Evolutionary conservation across 2,329 filamentous ascomycete species (phyloP).

Genomic region (Cucurbitaria berberidis): DNA sequence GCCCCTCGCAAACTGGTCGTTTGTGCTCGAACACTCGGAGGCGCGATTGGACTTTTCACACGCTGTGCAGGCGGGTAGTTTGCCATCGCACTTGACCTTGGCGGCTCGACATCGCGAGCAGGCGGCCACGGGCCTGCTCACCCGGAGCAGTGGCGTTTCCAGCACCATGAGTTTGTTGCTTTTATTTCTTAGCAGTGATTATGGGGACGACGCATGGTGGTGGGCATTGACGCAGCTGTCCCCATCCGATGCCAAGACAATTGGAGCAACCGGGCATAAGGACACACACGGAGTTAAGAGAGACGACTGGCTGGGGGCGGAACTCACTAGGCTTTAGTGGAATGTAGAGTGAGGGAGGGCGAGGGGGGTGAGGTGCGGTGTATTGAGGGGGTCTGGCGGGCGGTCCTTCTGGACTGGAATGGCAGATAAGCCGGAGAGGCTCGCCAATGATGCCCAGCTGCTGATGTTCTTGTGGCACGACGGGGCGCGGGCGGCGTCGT

Average conservation of each 20-base stretch:
- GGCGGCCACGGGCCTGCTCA: conserved; percentile 79
- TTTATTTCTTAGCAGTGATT: neutral
- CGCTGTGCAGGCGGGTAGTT: conserved; percentile 91
- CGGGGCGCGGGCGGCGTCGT: conserved; percentile 8
- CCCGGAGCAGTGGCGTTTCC: conserved; percentile 68
- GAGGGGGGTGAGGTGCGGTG: too few relatives aligned
- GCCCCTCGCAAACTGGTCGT: conserved; percentile 92
- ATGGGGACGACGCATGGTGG: neutral
- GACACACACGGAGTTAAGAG: neutral
- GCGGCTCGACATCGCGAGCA: conserved; percentile 85
- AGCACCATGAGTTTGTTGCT: conserved; percentile 51
- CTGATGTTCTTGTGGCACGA: too few relatives aligned
- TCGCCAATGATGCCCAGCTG: too few relatives aligned
- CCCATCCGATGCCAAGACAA: neutral
- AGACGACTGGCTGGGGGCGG: too few relatives aligned
- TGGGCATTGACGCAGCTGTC: neutral
- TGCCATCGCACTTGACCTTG: conserved; percentile 98
- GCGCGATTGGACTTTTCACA: conserved; percentile 90
- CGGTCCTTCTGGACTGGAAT: conserved; percentile 14
- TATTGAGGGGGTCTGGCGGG: conserved; percentile 27
- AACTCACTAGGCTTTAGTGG: too few relatives aligned
- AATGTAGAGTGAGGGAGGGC: too few relatives aligned
- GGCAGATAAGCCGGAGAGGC: conserved; percentile 1
- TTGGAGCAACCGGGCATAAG: neutral
- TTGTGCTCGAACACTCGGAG: conserved; percentile 88